Conservation (phyloP, 352 stramenopile genomes). For the Thalassiosira allenii region DNA sequence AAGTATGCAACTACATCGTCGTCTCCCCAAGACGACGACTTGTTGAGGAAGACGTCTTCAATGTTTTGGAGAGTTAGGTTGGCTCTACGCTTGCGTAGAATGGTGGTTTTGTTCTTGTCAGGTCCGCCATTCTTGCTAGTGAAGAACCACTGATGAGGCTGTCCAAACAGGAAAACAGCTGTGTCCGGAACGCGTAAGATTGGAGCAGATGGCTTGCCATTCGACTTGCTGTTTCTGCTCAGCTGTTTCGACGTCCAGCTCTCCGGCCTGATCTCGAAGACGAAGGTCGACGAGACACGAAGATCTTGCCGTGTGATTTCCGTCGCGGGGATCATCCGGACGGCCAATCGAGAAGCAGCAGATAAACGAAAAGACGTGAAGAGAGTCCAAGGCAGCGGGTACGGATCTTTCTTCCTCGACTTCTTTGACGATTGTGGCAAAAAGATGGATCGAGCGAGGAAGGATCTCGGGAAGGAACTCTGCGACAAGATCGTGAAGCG, state of each 20-base stretch:
- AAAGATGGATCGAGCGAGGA: neutral
- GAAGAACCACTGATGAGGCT: conserved; percentile 95
- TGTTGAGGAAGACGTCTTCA: conserved; percentile 93
- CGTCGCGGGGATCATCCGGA: no score
- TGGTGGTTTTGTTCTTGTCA: conserved; percentile 64
- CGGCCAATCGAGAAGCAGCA: neutral
- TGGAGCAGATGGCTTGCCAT: no score
- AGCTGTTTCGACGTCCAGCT: no score
- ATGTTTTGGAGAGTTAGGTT: conserved; percentile 94
- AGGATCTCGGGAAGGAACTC: neutral
- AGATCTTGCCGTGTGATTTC: no score
- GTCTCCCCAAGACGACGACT: conserved; percentile 58
- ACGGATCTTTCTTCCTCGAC: neutral
- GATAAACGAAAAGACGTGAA: neutral
- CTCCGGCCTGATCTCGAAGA: no score
- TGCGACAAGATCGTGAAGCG: neutral
- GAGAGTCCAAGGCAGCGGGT: neutral
- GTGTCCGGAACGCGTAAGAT: conserved; percentile 93
- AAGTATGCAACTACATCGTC: conserved; percentile 93
- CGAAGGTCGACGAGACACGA: no score
- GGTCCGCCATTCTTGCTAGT: conserved; percentile 83
- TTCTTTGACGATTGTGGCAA: neutral
- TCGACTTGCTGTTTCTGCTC: no score
- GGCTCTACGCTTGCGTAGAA: conserved; percentile 68
- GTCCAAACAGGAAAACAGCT: conserved; percentile 92